Evolutionary conservation across 306 rosid genomes (phyloP), one percentile per base, ranked within the genome.

Genomic region (Benincasa hispida): DNA sequence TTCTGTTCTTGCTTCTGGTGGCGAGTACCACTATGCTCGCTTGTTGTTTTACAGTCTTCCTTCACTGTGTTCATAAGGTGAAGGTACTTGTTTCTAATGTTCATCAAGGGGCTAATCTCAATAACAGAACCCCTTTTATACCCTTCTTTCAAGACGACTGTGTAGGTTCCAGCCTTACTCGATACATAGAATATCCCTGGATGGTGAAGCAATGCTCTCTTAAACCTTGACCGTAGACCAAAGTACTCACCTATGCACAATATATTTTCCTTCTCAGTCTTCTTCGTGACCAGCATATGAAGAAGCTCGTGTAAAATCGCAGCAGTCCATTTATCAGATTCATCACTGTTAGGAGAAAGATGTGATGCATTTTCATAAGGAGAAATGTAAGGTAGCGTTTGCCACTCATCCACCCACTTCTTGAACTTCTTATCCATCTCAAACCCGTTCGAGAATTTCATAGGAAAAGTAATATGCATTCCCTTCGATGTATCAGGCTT

Each of bases 171-270:
- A 79, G 68, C 79, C 85, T 93, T 93, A 78, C 81, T 87, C 5
- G 96, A 93, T 77, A 90, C 6, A 76, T 93, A 91, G 75, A 91
- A 90, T 57, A 93, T 90, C 34, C 97, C 97, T 0, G 98, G 96
- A 32, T 91, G 96, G 50, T 84, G 82, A 82, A 86, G 85, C 70
- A 91, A 32, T 11, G 92, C 96, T 80, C 89, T 79, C 88, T 88
- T 91, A 80, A 91, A 88, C 86, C 92, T 86, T 0, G 96, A 87
- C 30, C 89, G 81, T 50, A 93, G 80, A 54, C 98, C 97, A 81
- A 93, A 80, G 81, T 80, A 86, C 50, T 89, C 98, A 25, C 96
- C 97, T 12, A 93, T 73, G 74, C 50, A 19, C 45, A 91, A 78
- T n/a, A 91, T 24, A 75, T 77, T 87, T 13, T 91, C 92, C 81